These are phyloP conservation scores for Myxozyma mucilagina DNA, from an alignment of 805 yeast genomes.

Conservation along the genomic window DNA sequence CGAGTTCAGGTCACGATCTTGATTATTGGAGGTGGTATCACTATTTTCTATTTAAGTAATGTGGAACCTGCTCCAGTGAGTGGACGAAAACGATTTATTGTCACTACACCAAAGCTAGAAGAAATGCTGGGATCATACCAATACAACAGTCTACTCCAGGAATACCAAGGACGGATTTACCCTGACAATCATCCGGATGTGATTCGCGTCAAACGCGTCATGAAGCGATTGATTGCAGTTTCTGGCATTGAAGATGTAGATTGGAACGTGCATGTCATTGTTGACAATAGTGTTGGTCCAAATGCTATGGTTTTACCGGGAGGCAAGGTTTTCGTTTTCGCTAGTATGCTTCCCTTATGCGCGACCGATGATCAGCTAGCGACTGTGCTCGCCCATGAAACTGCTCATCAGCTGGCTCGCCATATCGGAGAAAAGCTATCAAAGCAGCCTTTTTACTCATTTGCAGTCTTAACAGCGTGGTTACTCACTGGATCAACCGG, in stretches of 20 bases:
- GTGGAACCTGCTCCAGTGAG: constrained; percentile 28
- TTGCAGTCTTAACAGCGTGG: constrained; percentile 55
- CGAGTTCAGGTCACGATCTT: neutral
- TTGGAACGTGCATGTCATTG: constrained; percentile 83
- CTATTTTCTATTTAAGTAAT: constrained; percentile 7
- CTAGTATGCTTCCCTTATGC: constrained; percentile 75
- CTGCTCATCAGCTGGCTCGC: constrained; percentile 91
- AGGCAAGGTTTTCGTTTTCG: constrained; percentile 90
- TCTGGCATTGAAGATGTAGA: constrained; percentile 40
- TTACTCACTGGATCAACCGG: constrained; percentile 60
- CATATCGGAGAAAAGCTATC: constrained; percentile 85
- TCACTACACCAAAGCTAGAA: constrained; percentile 23
- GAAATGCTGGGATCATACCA: constrained; percentile 21
- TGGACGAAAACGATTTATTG: constrained; percentile 27
- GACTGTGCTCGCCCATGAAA: constrained; percentile 91
- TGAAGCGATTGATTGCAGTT: constrained; percentile 58
- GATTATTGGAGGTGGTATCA: constrained; percentile 3
- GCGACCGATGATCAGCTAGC: constrained; percentile 86
- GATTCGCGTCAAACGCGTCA: constrained; percentile 56
- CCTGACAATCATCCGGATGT: constrained; percentile 66
- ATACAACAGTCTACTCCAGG: constrained; percentile 58
- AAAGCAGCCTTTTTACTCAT: constrained; percentile 67
- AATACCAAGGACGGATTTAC: constrained; percentile 55
- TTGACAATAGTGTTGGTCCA: constrained; percentile 73
- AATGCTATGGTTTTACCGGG: constrained; percentile 96